Evolutionary conservation across 2,329 filamentous ascomycete species (phyloP), one percentile per base, ranked within the genome.

Genomic region (Alternaria triticina): DNA sequence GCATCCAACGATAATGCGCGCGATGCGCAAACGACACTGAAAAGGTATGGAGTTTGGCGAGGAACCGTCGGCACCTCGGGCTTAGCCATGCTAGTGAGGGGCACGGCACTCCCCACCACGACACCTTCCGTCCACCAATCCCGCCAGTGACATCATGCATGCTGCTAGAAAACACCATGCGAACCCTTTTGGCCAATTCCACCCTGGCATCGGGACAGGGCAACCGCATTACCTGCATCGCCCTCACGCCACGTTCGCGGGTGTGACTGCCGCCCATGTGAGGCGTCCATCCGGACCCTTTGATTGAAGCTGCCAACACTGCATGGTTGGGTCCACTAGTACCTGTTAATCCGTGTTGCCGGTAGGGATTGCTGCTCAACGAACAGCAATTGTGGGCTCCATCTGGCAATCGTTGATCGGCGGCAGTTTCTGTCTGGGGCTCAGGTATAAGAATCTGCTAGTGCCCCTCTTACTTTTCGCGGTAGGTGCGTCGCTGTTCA

Each of bases 371-470:
- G 46, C 33, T 54, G 62, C 62, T 66, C 69, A 73, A 70, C 59
- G 43, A 56, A 56, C 70, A 65, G 65, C 54, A 71, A 75, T 70
- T 73, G 74, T 75, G 74, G 74, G 65, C 59, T 70, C 66, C 57
- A 59, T 45, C 54, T 52, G 1, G 22, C 22, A 36, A 46, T 47
- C 36, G 23, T 20, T 51, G 59, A 58, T 62, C 27, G 17, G 43
- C 59, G 54, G 59, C 54, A 62, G 49, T 59, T 45, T 62, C 49
- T 62, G 43, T 33, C 49, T 54, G 43, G 49, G 44, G 12, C 43
- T 49, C 36, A 57, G 57, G 47, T 71, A 72, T 74, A 76, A 77
- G 68, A 62, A 33, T 65, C 66, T 72, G 70, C 67, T 69, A 69
- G 63, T 65, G 57, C 69, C 71, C 70, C 55, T 54, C 56, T 27